Evolutionary conservation across 345 rosid species (phyloP).

Genomic region (Eucalyptus coolabah): DNA sequence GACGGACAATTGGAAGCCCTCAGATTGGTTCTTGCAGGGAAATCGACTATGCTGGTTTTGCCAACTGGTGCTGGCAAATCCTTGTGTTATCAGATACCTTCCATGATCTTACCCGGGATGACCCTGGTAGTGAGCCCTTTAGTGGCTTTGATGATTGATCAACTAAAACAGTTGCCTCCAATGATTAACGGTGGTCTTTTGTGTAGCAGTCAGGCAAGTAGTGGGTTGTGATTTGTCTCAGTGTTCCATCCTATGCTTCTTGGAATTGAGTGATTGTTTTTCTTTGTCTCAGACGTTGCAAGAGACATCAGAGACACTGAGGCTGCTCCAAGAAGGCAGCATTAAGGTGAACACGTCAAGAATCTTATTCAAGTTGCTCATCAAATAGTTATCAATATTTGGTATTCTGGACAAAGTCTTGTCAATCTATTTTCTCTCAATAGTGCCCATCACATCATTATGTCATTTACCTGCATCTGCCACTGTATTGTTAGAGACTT

Average conservation of each 20-base stretch:
- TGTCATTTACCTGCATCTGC: not conserved
- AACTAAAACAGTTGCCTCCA: constrained; percentile 75
- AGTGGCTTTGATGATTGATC: constrained; percentile 94
- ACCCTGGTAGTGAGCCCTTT: constrained; percentile 68
- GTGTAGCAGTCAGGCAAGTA: constrained; percentile 69
- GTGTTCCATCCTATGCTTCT: not conserved
- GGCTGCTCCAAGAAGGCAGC: constrained; percentile 50
- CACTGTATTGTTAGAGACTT: not conserved
- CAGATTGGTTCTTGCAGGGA: constrained; percentile 46
- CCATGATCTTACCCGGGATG: constrained; percentile 65
- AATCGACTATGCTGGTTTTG: constrained; percentile 74
- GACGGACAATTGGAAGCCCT: constrained; percentile 59
- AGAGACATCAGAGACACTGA: constrained; percentile 64
- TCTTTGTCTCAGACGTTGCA: constrained; percentile 43
- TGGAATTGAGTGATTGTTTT: not conserved
- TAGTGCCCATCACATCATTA: not conserved
- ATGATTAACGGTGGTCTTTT: constrained; percentile 58
- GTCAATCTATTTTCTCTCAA: not conserved
- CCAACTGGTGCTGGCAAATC: constrained; percentile 96
- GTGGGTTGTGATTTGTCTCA: not conserved
- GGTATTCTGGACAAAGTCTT: not conserved
- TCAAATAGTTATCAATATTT: not conserved
- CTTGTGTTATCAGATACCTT: constrained; percentile 87
- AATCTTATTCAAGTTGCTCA: not conserved
- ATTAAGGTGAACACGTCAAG: constrained; percentile 38